A percentile compares a stretch with the other conserved stretches of the same genome.
phyloP scores from a whole-genome alignment of 441 rosid species.

The Populus hybrid region DNA sequence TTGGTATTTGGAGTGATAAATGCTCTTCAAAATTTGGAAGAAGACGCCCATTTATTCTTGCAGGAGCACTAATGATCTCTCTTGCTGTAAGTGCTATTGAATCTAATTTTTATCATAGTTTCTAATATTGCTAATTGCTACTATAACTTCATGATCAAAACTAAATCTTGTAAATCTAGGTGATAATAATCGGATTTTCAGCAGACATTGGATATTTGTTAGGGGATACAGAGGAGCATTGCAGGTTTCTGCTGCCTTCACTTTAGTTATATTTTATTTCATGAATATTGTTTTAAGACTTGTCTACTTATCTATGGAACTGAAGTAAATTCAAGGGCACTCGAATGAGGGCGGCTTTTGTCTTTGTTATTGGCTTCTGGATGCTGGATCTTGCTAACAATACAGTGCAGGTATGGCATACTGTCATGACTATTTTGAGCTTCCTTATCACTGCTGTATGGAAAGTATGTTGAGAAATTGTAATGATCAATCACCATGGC shows the following conservation, averaged over 20 bases:
- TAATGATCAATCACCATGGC: not conserved
- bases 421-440: conserved; percentile 6
- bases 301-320: conserved; percentile 16
- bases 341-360: conserved; percentile 76
- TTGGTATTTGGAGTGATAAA: conserved; percentile 98
- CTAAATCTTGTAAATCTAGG: conserved; percentile 68
- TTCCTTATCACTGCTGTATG: not conserved
- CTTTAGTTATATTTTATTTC: conserved; percentile 18
- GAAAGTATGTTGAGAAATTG: not conserved
- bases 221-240: conserved; percentile 85
- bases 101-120: not conserved
- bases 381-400: conserved; percentile 97
- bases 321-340: conserved; percentile 87
- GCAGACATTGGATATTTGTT: conserved; percentile 91
- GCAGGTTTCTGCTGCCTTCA: conserved; percentile 57
- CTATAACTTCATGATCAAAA: conserved; percentile 38
- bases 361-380: conserved; percentile 93
- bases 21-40: conserved; percentile 86
- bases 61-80: conserved; percentile 83
- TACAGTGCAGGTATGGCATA: conserved; percentile 70
- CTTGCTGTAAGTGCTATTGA: conserved; percentile 58
- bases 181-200: conserved; percentile 90
- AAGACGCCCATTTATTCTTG: conserved; percentile 87
- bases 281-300: conserved; percentile 1
- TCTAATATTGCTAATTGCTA: conserved; percentile 12